Evolutionary conservation across 1,284 basidiomycete species (phyloP).

Genomic region (Microbotryum violaceum): DNA sequence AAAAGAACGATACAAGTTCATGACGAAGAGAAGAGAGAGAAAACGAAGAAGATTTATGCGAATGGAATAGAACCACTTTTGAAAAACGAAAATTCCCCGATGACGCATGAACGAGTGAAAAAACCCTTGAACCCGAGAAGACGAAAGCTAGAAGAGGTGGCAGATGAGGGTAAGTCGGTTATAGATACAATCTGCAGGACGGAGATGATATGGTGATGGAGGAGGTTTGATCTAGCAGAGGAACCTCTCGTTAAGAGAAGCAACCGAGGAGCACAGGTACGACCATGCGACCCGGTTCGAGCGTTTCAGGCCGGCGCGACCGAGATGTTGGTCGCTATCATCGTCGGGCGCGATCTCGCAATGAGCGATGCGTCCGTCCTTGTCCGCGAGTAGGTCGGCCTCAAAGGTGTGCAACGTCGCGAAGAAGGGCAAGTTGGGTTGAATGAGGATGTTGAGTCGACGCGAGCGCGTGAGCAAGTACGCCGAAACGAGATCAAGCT

Average conservation of each 20-base stretch:
- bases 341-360: slow-evolving; percentile 1
- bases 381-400: slow-evolving; percentile 23
- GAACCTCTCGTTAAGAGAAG: slow-evolving; percentile 33
- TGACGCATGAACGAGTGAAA: too few relatives aligned
- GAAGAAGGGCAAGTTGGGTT: slow-evolving; percentile 37
- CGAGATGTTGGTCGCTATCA: slow-evolving; percentile 6
- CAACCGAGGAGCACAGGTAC: slow-evolving; percentile 31
- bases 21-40: too few relatives aligned
- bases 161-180: background rate
- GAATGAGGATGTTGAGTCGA: slow-evolving; percentile 36
- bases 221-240: slow-evolving; percentile 10
- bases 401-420: slow-evolving; percentile 34
- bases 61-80: too few relatives aligned
- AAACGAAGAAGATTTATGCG: too few relatives aligned
- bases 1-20: too few relatives aligned
- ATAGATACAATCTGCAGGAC: background rate
- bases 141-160: background rate
- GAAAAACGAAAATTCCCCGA: too few relatives aligned
- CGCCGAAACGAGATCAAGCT: slow-evolving; percentile 77
- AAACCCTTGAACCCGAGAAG: too few relatives aligned
- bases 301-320: slow-evolving; percentile 22
- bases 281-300: slow-evolving; percentile 31
- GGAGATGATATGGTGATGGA: background rate
- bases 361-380: background rate
- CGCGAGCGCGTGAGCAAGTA: slow-evolving; percentile 77